Evolutionary conservation across 2,329 filamentous ascomycete species (phyloP), one percentile per base, ranked within the genome.

Genomic region (Corinectria fuckeliana): DNA sequence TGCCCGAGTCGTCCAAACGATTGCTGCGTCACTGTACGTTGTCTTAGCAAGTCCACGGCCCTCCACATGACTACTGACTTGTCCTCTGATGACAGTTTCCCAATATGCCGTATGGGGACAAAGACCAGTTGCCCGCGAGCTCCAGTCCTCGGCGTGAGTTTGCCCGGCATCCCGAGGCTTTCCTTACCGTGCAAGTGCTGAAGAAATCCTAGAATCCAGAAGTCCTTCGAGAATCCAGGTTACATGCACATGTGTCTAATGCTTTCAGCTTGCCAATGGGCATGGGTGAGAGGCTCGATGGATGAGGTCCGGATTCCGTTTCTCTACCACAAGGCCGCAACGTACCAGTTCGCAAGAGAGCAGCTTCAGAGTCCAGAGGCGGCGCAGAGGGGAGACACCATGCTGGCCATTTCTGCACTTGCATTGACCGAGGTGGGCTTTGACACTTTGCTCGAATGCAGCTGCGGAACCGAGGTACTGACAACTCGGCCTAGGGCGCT

Each of bases 201-300:
- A 71, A 58, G 42, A 21, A 42, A 38, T 23, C 30, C 20, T 60
- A 81, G 78, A 38, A 76, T 81, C 39, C 76, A 78, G 59, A 75
- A 76, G 62, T 78, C 78, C 14, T 74, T 81, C 50, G 75, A 78
- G 44, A 78, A 80, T 56, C 77, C 77, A 2, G 78, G 78, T 3
- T 79, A 80, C 56, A 78, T 81, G 63, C 78, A 81, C 61, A 79
- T 77, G 62, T 79, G 78, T 21, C 67, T 81, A 47, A 75, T 80
- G 61, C 72, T 81, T 61, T 80, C 79, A 18, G 77, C 77, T 21
- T 75, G 79, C 50, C 79, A 81, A 50, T 80, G 77, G 77, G 77
- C 77, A 21, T 81, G 78, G 79, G 75, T 78, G 44, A 80, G 76
- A 2, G 78, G 78, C 26, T 78, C 78, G 50, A 75, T 78, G 65